Base-by-base conservation (phyloP, 148 eudicot genomes). In the Agrostemma githago region DNA sequence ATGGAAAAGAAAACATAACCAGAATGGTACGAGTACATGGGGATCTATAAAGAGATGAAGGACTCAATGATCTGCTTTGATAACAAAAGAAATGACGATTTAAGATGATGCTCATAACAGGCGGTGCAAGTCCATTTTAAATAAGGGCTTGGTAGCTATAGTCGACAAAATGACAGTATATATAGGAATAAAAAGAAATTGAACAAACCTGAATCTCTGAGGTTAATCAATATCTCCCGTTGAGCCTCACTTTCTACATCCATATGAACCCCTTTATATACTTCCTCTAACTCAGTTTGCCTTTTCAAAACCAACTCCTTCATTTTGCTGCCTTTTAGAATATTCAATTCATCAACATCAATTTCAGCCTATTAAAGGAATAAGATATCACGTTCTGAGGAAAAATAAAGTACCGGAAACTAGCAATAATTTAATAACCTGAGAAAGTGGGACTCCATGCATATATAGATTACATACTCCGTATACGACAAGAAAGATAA, bases 231-330 rank as follows among this genome's bases (percentile, higher is more conserved):
- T 79, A 75, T 84, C 67, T 87, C 71, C 67, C 88, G 79, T 41
- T 90, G 90, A 72, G 84, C 77, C 71, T 83, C 91, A 68, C 77
- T 72, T 70, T 87, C 96, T 53, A 87, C 78, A 66, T 90, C 90
- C 87, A 92, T 83, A 79, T 90, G 96, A 63, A 87, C 96, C 61
- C 77, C 88, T 82, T 76, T 76, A 74, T 85, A 90, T 20, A 90
- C 88, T 74, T 86, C 93, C 76, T 92, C 96, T 66, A 92, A 83
- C 79, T 92, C 90, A 58, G 72, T 75, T 78, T 90, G 96, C 80
- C 89, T 88, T 74, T 87, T 87, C 76, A 90, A 70, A 69, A 89
- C 85, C 56, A 92, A 75, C 78, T 92, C 97, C 80, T n/a, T n/a
- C n/a, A 90, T 83, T 86, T 87, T 90, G 79, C 86, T 90, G 69